Evolutionary conservation across 139 green algal genomes (phyloP), one percentile per base, ranked within the genome.

Genomic region (Picochlorum sp.): DNA sequence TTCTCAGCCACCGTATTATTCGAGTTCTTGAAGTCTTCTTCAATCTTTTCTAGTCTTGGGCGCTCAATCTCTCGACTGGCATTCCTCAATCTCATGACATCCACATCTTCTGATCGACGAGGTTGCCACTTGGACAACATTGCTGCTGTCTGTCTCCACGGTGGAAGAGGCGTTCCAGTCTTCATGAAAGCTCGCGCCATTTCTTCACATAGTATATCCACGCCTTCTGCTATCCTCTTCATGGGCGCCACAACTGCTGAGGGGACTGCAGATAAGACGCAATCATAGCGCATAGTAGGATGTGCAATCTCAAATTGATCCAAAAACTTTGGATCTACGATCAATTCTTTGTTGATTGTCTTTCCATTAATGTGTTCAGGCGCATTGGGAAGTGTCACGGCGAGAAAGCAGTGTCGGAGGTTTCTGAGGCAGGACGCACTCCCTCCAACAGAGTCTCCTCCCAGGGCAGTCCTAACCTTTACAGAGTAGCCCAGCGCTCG

Each of bases 271-370:
- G 66, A 71, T 30, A 87, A 62, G n/a, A 86, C 15, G 4, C 24
- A 16, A 16, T 45, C 50, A 64, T 86, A 87, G 23, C 64, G 57
- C 1, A 58, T 30, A 41, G 73, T 86, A 18, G 52, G 20, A 56
- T 82, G 71, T 15, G 74, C 69, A 32, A 87, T 84, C 64, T 80
- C 73, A 69, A 85, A 87, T 73, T 87, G 78, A 51, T 87, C 81
- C 23, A 44, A 46, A 47, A 86, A 86, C 23, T 46, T 51, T 16
- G 80, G 76, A 56, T 87, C 81, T 37, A 87, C 49, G 21, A 87
- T 51, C 20, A 71, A 20, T 23, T 14, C 32, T 24, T 34, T 21
- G 47, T 26, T 54, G 0, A 54, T 54, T 23, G 47, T 1, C 7
- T 21, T 54, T 64, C 15, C 57, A 21, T 46, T n/a, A 30, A 45